phyloP scores from a whole-genome alignment of 352 stramenopile species.

The Phytophthora litchii region DNA sequence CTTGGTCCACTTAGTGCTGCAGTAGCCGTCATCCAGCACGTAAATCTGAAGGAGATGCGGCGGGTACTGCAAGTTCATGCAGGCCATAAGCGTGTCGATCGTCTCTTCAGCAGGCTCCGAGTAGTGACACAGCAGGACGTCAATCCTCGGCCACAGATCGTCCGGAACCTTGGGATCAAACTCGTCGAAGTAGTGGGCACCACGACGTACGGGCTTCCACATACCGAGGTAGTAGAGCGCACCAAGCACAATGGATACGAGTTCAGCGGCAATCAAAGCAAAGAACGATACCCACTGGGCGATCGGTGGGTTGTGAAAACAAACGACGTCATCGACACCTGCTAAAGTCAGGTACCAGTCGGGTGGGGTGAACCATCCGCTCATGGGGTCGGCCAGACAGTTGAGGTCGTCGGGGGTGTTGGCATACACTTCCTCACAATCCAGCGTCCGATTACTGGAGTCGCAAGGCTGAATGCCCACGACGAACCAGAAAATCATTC shows the following conservation, averaged over 20 bases:
- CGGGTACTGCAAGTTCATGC: conserved; percentile 89
- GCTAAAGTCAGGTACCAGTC: conserved; percentile 80
- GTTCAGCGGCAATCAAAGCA: conserved; percentile 63
- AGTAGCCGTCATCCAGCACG: conserved; percentile 87
- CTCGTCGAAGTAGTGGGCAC: conserved; percentile 88
- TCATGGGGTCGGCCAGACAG: conserved; percentile 60
- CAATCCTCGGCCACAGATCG: conserved; percentile 85
- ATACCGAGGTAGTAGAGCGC: conserved; percentile 89
- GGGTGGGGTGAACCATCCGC: conserved; percentile 67
- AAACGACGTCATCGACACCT: conserved; percentile 74
- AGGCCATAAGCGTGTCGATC: conserved; percentile 87
- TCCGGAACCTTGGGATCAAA: conserved; percentile 84
- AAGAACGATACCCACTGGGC: conserved; percentile 87
- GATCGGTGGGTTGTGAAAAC: conserved; percentile 78
- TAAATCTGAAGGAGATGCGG: conserved; percentile 87
- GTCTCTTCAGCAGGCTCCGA: conserved; percentile 85
- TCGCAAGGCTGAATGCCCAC: conserved; percentile 82
- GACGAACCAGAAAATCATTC: conserved; percentile 82
- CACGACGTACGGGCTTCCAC: conserved; percentile 89
- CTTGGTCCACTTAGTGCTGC: conserved; percentile 81
- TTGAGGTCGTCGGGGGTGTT: conserved; percentile 66
- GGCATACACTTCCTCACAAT: conserved; percentile 65
- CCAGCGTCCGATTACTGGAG: conserved; percentile 43
- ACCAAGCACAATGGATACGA: conserved; percentile 73
- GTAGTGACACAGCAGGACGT: conserved; percentile 84